Conservation (phyloP, 257 asterid genomes). For the Paraleonurus japonicus region DNA sequence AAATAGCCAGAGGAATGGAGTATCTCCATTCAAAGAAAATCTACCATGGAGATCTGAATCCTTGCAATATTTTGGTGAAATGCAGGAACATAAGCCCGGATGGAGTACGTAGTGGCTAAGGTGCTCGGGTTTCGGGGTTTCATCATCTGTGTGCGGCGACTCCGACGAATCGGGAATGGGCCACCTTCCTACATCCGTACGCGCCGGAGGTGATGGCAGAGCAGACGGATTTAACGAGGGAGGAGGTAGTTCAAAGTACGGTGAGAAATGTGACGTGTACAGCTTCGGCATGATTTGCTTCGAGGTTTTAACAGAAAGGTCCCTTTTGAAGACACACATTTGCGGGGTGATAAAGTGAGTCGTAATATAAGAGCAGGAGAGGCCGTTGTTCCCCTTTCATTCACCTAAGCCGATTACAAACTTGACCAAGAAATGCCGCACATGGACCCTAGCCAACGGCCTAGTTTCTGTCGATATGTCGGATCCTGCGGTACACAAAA, state of each 20-base stretch:
- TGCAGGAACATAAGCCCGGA: constrained; percentile 41
- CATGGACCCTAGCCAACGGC: constrained; percentile 43
- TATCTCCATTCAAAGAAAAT: constrained; percentile 75
- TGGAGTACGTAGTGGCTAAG: constrained; percentile 65
- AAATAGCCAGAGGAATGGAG: constrained; percentile 94
- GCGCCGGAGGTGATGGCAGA: constrained; percentile 84
- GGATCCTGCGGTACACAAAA: constrained; percentile 70
- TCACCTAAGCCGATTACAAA: constrained; percentile 56
- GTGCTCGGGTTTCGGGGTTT: constrained; percentile 64
- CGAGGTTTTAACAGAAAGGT: constrained; percentile 77
- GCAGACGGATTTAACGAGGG: constrained; percentile 38
- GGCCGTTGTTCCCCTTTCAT: constrained; percentile 86
- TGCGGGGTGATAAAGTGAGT: constrained; percentile 89
- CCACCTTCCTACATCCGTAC: constrained; percentile 50
- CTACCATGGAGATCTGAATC: constrained; percentile 74
- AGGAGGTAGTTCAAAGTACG: constrained; percentile 26
- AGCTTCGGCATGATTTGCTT: constrained; percentile 92
- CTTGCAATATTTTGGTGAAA: constrained; percentile 59
- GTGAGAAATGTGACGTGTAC: constrained; percentile 77
- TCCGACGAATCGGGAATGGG: constrained; percentile 33
- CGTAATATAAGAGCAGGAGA: constrained; percentile 80
- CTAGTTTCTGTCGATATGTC: constrained; percentile 47
- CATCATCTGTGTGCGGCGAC: constrained; percentile 25
- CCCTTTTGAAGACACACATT: constrained; percentile 82
- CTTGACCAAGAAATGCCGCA: constrained; percentile 53